phyloP scores from a whole-genome alignment of 305 asterid genomes.

The Ilex paraguariensis region DNA sequence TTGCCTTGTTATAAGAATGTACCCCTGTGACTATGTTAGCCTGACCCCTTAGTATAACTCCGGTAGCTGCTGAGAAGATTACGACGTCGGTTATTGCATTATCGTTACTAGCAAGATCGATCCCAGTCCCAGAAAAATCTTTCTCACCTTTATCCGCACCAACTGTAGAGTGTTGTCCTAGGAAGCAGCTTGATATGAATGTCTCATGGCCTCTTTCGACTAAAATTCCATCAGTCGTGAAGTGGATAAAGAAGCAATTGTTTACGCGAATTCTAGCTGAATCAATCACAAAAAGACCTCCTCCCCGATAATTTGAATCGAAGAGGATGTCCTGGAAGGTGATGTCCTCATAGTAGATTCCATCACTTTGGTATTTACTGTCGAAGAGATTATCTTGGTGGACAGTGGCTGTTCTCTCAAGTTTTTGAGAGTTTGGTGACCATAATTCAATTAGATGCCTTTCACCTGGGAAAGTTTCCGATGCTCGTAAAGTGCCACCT shows the following conservation, averaged over 20 bases:
- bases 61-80: constrained; percentile 49
- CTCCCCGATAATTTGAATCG: constrained; percentile 48
- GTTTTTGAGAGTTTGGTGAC: constrained; percentile 32
- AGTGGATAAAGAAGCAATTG: constrained; percentile 45
- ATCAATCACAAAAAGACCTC: constrained; percentile 41
- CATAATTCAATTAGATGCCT: constrained; percentile 52
- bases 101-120: constrained; percentile 56
- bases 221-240: constrained; percentile 41
- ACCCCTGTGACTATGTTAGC: constrained; percentile 54
- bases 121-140: constrained; percentile 37
- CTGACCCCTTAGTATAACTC: constrained; percentile 38
- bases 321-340: constrained; percentile 53
- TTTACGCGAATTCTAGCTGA: constrained; percentile 41
- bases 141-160: constrained; percentile 46
- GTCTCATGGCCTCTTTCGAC: constrained; percentile 55
- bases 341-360: constrained; percentile 43
- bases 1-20: constrained; percentile 63
- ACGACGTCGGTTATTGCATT: constrained; percentile 49
- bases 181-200: constrained; percentile 37
- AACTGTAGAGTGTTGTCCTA: constrained; percentile 55
- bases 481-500: constrained; percentile 56
- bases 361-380: constrained; percentile 22
- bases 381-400: constrained; percentile 5
- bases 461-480: constrained; percentile 42
- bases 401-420: not conserved